Percentiles rank a stretch among this genome's conserved stretches.
phyloP scores from a whole-genome alignment of 1,139 yeast genomes.

The Lodderomyces elongisporus region DNA sequence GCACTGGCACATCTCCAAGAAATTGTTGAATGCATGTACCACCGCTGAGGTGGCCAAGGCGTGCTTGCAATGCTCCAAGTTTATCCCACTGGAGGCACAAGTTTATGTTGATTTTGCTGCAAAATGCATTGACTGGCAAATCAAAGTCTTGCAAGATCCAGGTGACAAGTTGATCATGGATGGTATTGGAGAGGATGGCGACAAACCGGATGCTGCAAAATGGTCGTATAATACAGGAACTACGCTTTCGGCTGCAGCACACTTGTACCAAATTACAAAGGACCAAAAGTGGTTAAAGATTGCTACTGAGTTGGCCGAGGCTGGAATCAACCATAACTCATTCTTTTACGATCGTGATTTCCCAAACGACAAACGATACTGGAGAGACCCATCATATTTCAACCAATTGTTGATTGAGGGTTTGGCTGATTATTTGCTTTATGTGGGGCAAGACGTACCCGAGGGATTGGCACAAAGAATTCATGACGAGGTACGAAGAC shows the following conservation, averaged over 20 bases:
- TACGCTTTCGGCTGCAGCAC: constrained; percentile 51
- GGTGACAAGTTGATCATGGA: constrained; percentile 57
- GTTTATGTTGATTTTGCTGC: constrained; percentile 49
- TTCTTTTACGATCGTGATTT: constrained; percentile 66
- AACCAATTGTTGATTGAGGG: constrained; percentile 66
- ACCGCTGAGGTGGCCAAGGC: constrained; percentile 71
- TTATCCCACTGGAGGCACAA: constrained; percentile 43
- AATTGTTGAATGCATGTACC: constrained; percentile 61
- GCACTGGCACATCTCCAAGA: constrained; percentile 60
- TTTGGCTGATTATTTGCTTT: constrained; percentile 57
- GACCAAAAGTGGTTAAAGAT: constrained; percentile 52
- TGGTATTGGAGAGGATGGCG: constrained; percentile 52
- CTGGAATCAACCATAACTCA: constrained; percentile 52
- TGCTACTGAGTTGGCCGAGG: constrained; percentile 57
- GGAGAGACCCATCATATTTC: constrained; percentile 63
- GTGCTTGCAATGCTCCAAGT: constrained; percentile 54
- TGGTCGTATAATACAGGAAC: constrained; percentile 73
- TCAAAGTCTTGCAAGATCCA: constrained; percentile 48
- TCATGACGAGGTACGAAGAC: constrained; percentile 43
- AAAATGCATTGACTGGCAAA: constrained; percentile 52
- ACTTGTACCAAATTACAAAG: constrained; percentile 48
- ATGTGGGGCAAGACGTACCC: constrained; percentile 44
- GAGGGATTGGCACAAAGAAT: constrained; percentile 32
- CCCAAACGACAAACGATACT: constrained; percentile 50
- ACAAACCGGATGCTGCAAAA: constrained; percentile 45